A percentile compares a stretch with the other conserved stretches of the same genome.
Conservation (phyloP, 805 yeast genomes). For the Komagataella pseudopastoris region DNA sequence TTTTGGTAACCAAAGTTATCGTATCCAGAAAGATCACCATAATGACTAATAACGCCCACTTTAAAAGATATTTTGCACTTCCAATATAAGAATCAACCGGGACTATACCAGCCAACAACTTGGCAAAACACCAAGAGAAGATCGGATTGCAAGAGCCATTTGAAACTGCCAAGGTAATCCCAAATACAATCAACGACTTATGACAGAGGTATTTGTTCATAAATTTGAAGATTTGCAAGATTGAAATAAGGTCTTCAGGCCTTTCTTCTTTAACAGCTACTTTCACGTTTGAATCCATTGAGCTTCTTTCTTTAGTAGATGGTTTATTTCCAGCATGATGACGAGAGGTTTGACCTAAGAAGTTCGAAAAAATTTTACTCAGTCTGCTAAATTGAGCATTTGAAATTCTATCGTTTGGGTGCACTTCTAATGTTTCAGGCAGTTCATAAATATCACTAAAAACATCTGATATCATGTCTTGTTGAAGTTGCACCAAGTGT, state of each 20-base stretch:
- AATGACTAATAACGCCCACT: conserved; percentile 61
- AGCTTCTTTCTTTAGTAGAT: not conserved
- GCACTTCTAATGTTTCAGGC: not conserved
- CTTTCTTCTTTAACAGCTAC: conserved; percentile 2
- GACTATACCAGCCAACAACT: conserved; percentile 50
- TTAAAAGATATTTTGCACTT: conserved; percentile 20
- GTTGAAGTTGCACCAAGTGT: not conserved
- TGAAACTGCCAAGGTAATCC: conserved; percentile 35
- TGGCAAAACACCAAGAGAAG: conserved; percentile 68
- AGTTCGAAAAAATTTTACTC: not conserved
- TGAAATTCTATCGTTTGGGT: not conserved
- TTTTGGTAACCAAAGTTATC: conserved; percentile 33
- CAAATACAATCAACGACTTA: conserved; percentile 24
- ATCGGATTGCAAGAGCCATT: conserved; percentile 63
- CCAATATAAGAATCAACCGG: conserved; percentile 24
- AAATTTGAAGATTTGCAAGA: conserved; percentile 11
- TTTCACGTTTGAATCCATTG: not conserved
- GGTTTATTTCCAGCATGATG: not conserved
- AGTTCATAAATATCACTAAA: conserved; percentile 3
- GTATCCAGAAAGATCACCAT: conserved; percentile 57
- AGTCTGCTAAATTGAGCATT: not conserved
- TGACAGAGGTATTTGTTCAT: conserved; percentile 15
- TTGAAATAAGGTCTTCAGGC: conserved; percentile 10
- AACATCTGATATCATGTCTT: not conserved
- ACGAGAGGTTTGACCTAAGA: not conserved